Conservation (phyloP, 129 eudicot genomes). For the Chrysanthemum seticuspe region DNA sequence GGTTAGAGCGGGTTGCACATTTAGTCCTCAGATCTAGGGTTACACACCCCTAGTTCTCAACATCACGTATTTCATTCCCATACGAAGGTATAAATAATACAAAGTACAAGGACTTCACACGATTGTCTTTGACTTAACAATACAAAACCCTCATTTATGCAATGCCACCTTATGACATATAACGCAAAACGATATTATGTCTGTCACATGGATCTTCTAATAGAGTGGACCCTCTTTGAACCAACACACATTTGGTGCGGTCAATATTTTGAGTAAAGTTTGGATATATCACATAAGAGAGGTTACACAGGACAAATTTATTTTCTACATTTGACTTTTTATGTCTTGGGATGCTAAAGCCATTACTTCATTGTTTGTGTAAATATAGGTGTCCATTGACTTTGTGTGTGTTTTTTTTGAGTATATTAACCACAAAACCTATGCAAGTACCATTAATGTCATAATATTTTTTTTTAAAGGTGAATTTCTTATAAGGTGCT, state of each 20-base stretch:
- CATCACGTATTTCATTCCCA: no score
- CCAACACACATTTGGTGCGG: neutral
- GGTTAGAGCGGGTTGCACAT: no score
- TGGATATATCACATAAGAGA: constrained; percentile 4
- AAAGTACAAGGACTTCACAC: neutral
- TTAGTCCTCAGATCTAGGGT: no score
- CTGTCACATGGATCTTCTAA: constrained; percentile 20
- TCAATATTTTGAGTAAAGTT: constrained; percentile 9
- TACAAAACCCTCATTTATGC: constrained; percentile 20
- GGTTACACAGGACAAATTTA: constrained; percentile 20
- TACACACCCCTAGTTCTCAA: no score
- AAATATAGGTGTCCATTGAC: neutral
- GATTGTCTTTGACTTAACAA: constrained; percentile 11
- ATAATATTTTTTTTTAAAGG: no score
- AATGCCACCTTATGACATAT: constrained; percentile 1
- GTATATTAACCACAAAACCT: no score
- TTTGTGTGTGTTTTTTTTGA: no score
- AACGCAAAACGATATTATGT: no score
- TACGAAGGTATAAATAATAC: no score
- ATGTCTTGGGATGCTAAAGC: constrained; percentile 20
- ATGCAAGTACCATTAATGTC: no score
- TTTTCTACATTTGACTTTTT: constrained; percentile 8
- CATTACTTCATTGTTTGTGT: neutral
- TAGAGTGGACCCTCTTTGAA: constrained; percentile 11
- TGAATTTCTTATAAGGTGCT: no score